These are phyloP conservation scores for Hypoxylon subgilvum DNA, from an alignment of 495 filamentous ascomycete species.

Conservation along the genomic window DNA sequence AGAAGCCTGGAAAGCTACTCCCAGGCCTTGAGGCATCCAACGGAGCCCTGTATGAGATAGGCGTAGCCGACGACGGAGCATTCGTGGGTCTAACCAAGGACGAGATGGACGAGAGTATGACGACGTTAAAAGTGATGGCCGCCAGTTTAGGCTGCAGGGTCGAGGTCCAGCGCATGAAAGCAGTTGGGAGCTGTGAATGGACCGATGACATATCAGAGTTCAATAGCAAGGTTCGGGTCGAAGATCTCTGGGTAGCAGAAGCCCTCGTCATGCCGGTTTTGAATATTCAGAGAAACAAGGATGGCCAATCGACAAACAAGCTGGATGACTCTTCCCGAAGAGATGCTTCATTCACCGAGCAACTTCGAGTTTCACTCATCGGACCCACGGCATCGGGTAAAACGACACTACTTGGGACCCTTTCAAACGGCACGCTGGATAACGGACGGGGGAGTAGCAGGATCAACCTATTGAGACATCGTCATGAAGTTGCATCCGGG, in stretches of 20 bases:
- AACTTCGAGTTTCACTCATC: slow-evolving; percentile 88
- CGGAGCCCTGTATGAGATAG: slow-evolving; percentile 95
- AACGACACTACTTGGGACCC: slow-evolving; percentile 84
- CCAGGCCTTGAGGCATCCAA: slow-evolving; percentile 90
- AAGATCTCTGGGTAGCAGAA: slow-evolving; percentile 85
- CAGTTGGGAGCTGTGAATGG: slow-evolving; percentile 88
- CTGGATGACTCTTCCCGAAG: slow-evolving; percentile 24
- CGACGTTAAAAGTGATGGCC: slow-evolving; percentile 85
- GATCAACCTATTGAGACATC: slow-evolving; percentile 85
- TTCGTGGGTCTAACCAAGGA: slow-evolving; percentile 89
- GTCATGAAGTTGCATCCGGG: slow-evolving; percentile 91
- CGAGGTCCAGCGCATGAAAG: slow-evolving; percentile 81
- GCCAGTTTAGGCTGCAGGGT: slow-evolving; percentile 87
- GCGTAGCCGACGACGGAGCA: slow-evolving; percentile 91
- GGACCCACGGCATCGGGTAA: slow-evolving; percentile 94
- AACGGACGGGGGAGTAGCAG: slow-evolving; percentile 91
- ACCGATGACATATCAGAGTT: slow-evolving; percentile 45
- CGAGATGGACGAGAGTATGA: slow-evolving; percentile 88
- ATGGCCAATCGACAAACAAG: slow-evolving; percentile 14
- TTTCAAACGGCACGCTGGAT: slow-evolving; percentile 85
- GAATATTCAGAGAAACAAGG: slow-evolving; percentile 15
- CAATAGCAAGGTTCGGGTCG: slow-evolving; percentile 42
- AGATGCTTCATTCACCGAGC: slow-evolving; percentile 61
- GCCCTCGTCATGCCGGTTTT: slow-evolving; percentile 60
- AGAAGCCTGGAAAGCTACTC: slow-evolving; percentile 67